A percentile compares a stretch with the other conserved stretches of the same genome.
phyloP scores from a whole-genome alignment of 2,329 filamentous ascomycete genomes.

The Penicillium sp. region DNA sequence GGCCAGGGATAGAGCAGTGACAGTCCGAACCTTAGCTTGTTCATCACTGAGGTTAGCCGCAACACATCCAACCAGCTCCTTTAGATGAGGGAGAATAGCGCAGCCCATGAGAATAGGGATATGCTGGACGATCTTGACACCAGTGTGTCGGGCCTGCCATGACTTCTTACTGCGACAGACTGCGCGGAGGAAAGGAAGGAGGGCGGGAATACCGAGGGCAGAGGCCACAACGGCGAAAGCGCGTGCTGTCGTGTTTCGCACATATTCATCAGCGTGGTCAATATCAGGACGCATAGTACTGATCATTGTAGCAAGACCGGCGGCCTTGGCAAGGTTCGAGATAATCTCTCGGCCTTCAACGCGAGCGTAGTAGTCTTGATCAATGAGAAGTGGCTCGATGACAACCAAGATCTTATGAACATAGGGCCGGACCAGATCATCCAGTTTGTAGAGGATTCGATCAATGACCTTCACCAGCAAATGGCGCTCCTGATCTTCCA shows the following conservation, averaged over 20 bases:
- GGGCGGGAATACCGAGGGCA: constrained; percentile 88
- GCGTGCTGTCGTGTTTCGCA: constrained; percentile 93
- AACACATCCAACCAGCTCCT: constrained; percentile 94
- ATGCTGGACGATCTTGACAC: constrained; percentile 98
- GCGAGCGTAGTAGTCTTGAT: constrained; percentile 98
- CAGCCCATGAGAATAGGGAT: constrained; percentile 99
- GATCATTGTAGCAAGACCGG: constrained; percentile 97
- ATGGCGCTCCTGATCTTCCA: constrained; percentile 97
- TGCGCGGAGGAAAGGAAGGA: constrained; percentile 90
- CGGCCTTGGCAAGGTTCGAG: constrained; percentile 94
- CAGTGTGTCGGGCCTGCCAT: constrained; percentile 96
- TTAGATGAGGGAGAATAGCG: constrained; percentile 89
- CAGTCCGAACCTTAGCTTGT: constrained; percentile 95
- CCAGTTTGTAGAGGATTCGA: constrained; percentile 95
- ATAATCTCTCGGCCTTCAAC: constrained; percentile 99
- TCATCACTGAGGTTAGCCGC: constrained; percentile 94
- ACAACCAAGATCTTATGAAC: constrained; percentile 98
- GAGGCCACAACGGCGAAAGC: constrained; percentile 97
- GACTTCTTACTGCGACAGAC: constrained; percentile 98
- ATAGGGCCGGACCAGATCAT: constrained; percentile 91
- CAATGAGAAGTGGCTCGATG: constrained; percentile 97
- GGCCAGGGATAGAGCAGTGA: constrained; percentile 91
- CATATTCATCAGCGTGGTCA: constrained; percentile 97
- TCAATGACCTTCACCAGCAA: constrained; percentile 98
- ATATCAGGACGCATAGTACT: constrained; percentile 99